Percentiles rank a stretch among this genome's conserved stretches.
These are phyloP conservation scores for Lolium perenne DNA, from an alignment of 176 grass and related monocot genomes.

Conservation along the genomic window DNA sequence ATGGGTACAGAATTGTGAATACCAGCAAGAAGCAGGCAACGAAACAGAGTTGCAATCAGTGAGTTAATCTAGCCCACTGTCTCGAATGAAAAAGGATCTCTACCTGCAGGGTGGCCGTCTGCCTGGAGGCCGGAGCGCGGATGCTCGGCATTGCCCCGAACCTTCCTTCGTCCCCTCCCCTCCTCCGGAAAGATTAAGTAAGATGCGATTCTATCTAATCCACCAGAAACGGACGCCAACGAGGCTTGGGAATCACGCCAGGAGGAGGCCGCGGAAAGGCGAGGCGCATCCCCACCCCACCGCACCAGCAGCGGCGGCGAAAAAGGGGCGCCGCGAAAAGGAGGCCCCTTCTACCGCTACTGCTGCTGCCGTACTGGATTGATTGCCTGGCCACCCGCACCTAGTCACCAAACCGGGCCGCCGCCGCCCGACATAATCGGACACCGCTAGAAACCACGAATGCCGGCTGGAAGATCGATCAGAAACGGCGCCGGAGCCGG, in stretches of 20 bases:
- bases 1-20: not conserved
- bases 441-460: constrained; percentile 1
- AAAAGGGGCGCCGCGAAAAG: constrained; percentile 35
- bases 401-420: constrained; percentile 22
- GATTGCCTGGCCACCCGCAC: not conserved
- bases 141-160: constrained; percentile 80
- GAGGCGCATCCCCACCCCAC: constrained; percentile 50
- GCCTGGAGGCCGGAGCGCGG: constrained; percentile 83
- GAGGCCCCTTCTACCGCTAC: no score
- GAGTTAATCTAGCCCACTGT: no score
- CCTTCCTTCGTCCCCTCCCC: not conserved
- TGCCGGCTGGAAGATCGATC: not conserved
- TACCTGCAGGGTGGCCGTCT: constrained; percentile 90
- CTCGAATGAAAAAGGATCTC: not conserved
- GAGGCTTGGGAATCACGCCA: constrained; percentile 52
- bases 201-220: constrained; percentile 38
- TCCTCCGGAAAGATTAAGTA: constrained; percentile 8
- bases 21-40: no score
- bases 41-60: not conserved
- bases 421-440: not conserved
- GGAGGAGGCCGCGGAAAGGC: constrained; percentile 52
- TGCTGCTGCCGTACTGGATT: not conserved
- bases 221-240: constrained; percentile 35
- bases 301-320: constrained; percentile 35
- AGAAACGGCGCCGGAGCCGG: constrained; percentile 22